These are phyloP conservation scores for Micractinium sp. DNA, from an alignment of 139 green algal species.

Conservation along the genomic window DNA sequence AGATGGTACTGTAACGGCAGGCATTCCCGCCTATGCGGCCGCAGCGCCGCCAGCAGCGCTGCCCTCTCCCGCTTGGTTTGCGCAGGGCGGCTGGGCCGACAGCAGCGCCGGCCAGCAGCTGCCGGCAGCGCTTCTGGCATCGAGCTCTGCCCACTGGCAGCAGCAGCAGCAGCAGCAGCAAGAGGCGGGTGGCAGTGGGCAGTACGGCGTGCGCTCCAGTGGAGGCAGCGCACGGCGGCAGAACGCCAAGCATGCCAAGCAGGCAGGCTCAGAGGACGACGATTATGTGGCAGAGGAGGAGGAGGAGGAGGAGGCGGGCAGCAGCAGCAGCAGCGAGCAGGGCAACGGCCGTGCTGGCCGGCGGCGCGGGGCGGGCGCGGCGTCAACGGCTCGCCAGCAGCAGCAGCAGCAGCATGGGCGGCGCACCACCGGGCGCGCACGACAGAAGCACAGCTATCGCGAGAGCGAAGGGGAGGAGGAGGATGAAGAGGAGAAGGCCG, in stretches of 20 bases:
- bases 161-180: constrained; percentile 15
- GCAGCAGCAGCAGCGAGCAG: neutral
- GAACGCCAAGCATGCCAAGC: neutral
- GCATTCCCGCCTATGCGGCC: too few relatives aligned
- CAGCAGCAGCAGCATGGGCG: constrained; percentile 3
- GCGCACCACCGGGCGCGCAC: neutral
- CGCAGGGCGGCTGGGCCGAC: neutral
- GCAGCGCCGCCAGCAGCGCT: neutral
- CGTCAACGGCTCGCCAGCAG: neutral
- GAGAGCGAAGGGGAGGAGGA: neutral
- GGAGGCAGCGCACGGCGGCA: neutral
- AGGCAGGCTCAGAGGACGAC: neutral
- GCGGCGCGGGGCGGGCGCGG: neutral
- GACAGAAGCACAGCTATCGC: constrained; percentile 1
- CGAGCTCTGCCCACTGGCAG: neutral
- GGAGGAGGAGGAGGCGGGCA: neutral
- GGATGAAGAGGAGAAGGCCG: neutral
- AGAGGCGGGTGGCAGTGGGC: neutral
- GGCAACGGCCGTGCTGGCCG: neutral
- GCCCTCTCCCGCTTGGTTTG: neutral
- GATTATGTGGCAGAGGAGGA: constrained; percentile 1
- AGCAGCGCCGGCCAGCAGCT: too few relatives aligned
- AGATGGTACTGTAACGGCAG: neutral
- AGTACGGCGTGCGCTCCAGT: neutral
- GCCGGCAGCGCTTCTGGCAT: too few relatives aligned